Percentiles rank a stretch among this genome's conserved stretches.
phyloP scores from a whole-genome alignment of 176 grass and related monocot genomes.

The Cenchrus fungigraminus region DNA sequence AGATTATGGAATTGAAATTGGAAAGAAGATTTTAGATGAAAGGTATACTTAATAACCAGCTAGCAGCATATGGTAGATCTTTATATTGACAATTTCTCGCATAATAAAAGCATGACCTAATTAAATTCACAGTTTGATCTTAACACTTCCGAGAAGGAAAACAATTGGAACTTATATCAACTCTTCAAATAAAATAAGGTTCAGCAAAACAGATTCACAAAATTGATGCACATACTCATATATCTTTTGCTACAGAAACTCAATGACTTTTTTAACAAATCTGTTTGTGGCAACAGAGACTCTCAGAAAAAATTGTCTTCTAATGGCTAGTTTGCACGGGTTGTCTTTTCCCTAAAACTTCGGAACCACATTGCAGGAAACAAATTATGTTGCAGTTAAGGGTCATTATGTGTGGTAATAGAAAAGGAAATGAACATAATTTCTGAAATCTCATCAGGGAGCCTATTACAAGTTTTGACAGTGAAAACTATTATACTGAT shows the following conservation, averaged over 20 bases:
- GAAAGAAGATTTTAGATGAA: background rate
- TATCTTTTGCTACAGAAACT: background rate
- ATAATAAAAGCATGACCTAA: background rate
- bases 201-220: background rate
- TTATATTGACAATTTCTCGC: background rate
- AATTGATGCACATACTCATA: background rate
- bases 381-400: background rate
- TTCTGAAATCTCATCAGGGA: background rate
- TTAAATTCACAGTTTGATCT: background rate
- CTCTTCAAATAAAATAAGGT: slow-evolving; percentile 19
- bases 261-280: background rate
- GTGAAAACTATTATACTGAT: background rate
- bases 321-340: background rate
- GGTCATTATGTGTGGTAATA: background rate
- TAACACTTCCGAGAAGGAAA: background rate
- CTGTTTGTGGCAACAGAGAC: background rate
- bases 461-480: background rate
- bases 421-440: background rate
- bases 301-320: background rate
- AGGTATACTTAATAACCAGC: background rate
- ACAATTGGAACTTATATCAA: background rate
- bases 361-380: background rate
- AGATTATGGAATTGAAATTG: background rate
- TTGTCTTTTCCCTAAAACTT: background rate
- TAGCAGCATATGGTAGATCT: background rate